phyloP scores from a whole-genome alignment of 2,329 filamentous ascomycete genomes.

The Helicocarpus griseus region DNA sequence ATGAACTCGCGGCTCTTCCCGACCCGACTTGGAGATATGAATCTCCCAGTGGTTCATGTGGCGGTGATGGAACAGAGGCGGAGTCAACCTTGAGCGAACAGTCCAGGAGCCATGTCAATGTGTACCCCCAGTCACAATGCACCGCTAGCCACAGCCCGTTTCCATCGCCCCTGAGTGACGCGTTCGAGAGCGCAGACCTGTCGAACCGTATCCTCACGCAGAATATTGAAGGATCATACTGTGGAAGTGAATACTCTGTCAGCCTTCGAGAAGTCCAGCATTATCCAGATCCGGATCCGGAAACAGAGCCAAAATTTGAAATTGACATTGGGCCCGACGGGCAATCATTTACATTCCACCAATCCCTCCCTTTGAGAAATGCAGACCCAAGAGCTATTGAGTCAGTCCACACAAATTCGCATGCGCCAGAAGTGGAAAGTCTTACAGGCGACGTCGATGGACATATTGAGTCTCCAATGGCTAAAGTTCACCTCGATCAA shows the following conservation, averaged over 20 bases:
- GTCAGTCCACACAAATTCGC: not conserved
- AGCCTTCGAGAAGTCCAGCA: constrained; percentile 14
- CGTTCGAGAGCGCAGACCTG: constrained; percentile 4
- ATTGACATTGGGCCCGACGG: not conserved
- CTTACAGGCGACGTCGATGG: not conserved
- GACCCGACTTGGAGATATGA: constrained; percentile 7
- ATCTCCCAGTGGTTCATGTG: constrained; percentile 11
- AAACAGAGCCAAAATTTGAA: constrained; percentile 9
- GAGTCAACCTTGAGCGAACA: constrained; percentile 11
- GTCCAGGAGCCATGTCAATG: constrained; percentile 8
- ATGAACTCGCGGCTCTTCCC: not conserved
- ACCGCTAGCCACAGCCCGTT: constrained; percentile 4
- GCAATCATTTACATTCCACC: not conserved
- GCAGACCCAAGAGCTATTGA: not conserved
- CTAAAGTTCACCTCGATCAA: not conserved
- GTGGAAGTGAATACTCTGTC: constrained; percentile 13
- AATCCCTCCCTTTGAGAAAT: not conserved
- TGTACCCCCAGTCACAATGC: not conserved
- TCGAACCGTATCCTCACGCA: constrained; percentile 2
- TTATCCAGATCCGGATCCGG: constrained; percentile 17
- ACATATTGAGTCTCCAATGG: not conserved
- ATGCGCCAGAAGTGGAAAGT: not conserved
- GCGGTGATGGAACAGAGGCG: constrained; percentile 10
- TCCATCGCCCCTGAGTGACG: constrained; percentile 8
- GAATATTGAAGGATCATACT: constrained; percentile 9